A percentile compares a stretch with the other conserved stretches of the same genome.
These are phyloP conservation scores for Saksenaea oblongispora DNA, from an alignment of 371 early-diverging fungal species.

Conservation along the genomic window DNA sequence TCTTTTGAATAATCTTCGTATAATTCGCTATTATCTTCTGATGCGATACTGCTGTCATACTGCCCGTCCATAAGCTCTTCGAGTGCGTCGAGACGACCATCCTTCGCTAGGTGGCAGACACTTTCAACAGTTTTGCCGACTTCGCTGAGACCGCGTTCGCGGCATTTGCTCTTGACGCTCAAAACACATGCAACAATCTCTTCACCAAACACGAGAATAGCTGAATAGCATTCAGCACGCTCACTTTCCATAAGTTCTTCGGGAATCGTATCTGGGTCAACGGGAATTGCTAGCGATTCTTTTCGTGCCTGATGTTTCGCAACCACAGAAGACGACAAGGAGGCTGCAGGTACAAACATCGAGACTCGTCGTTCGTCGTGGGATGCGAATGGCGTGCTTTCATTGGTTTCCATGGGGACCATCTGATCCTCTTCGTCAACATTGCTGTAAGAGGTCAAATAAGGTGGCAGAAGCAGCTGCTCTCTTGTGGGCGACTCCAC, in stretches of 20 bases:
- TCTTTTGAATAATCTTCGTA: slow-evolving; percentile 9
- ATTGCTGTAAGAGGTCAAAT: slow-evolving; percentile 23
- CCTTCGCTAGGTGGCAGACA: slow-evolving; percentile 17
- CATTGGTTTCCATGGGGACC: not conserved
- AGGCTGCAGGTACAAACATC: slow-evolving; percentile 9
- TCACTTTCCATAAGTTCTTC: slow-evolving; percentile 59
- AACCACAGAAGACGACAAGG: slow-evolving; percentile 19
- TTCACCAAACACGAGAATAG: slow-evolving; percentile 56
- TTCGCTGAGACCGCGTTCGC: slow-evolving; percentile 51
- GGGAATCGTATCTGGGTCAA: slow-evolving; percentile 40
- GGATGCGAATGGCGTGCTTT: slow-evolving; percentile 1
- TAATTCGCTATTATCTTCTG: slow-evolving; percentile 11
- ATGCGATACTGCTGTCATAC: not conserved
- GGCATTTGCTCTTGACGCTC: slow-evolving; percentile 51
- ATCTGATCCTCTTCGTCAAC: not conserved
- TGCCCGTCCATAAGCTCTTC: slow-evolving; percentile 7
- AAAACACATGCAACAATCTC: slow-evolving; percentile 51
- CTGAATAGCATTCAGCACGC: slow-evolving; percentile 41
- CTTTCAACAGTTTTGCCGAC: slow-evolving; percentile 37
- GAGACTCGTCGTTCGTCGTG: slow-evolving; percentile 13
- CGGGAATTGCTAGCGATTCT: slow-evolving; percentile 4
- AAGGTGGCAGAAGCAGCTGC: slow-evolving; percentile 22
- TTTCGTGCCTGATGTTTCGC: slow-evolving; percentile 16
- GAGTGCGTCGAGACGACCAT: slow-evolving; percentile 11
- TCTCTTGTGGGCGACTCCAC: not conserved